phyloP scores from a whole-genome alignment of 208 protist species.

The Jaenimonas drosophilae region DNA sequence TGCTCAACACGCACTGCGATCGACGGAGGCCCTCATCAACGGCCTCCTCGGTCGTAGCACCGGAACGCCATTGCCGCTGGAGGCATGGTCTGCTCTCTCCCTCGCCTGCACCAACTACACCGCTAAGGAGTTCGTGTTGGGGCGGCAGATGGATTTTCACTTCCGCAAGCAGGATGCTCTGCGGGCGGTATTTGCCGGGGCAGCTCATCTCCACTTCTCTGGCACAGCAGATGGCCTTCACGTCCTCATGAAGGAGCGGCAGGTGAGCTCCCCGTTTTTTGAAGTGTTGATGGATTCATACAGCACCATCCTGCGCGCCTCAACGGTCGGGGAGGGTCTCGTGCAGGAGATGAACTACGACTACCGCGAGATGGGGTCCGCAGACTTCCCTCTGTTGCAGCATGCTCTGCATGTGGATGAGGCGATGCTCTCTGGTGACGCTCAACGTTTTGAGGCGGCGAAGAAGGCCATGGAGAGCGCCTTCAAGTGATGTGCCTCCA shows the following conservation, averaged over 20 bases:
- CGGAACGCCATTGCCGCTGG: conserved; percentile 38
- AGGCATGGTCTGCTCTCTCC: conserved; percentile 27
- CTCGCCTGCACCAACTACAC: conserved; percentile 48
- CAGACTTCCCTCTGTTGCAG: conserved; percentile 22
- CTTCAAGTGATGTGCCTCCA: no score
- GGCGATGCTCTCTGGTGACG: conserved; percentile 57
- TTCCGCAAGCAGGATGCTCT: conserved; percentile 56
- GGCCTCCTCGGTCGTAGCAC: background rate
- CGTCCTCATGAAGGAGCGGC: conserved; percentile 18
- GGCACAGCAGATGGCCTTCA: conserved; percentile 59
- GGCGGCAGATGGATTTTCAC: conserved; percentile 66
- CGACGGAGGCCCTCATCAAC: conserved; percentile 36
- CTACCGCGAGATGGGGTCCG: conserved; percentile 14
- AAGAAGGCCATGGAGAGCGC: conserved; percentile 29
- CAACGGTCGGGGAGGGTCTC: conserved; percentile 42
- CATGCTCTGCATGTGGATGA: conserved; percentile 47
- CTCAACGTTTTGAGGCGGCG: conserved; percentile 43
- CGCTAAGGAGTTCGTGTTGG: conserved; percentile 70
- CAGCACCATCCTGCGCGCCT: conserved; percentile 66
- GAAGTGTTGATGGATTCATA: conserved; percentile 84
- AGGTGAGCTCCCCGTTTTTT: conserved; percentile 49
- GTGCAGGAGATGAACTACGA: conserved; percentile 55
- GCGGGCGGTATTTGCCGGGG: conserved; percentile 37
- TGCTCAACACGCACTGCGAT: conserved; percentile 43
- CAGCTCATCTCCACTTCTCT: conserved; percentile 9